Evolutionary conservation across 192 early-diverging fungal species (phyloP), one percentile per base, ranked within the genome.

Genomic region (Linderina pennispora): DNA sequence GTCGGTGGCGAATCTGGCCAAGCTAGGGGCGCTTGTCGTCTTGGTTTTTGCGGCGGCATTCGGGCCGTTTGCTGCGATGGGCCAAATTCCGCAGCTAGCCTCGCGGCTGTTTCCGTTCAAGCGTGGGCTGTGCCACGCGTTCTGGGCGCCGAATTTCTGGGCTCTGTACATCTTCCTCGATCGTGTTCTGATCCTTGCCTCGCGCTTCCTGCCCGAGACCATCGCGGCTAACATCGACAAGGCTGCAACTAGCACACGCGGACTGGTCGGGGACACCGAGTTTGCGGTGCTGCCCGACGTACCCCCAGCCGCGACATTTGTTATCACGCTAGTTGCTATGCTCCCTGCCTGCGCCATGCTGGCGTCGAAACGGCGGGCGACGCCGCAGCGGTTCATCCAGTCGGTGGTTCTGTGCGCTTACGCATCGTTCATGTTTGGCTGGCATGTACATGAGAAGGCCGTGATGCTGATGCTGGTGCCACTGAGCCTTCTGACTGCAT

Each of bases 361-460:
- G 0, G 14, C 64, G 41, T 35, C 25, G 11, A 86, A 79, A 78
- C 50, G 50, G 23, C 41, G 48, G 3, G 78, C 85, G 3, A 77
- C 63, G 4, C 77, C 75, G 18, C 43, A 39, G 13, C 76, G 66
- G 17, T 91, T 98, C 42, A 24, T 95, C 18, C 68, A 83, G 41
- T 14, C 58, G 0, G 55, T 95, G 9, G 81, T 89, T 4, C 68
- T 92, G 16, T 91, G 87, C 43, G 89, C 81, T 2, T 93, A 85
- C 42, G 77, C 86, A 5, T 91, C 92, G 18, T 98, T 87, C 60
- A 54, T 94, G 53, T 96, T 94, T 66, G 92, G 92, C 25, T 98
- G 93, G 93, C 95, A 98, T 70, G 95, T 98, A 14, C 95, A 98
- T 48, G 95, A 98, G 50, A 98, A 98, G 62, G 95, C 95, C 0